Base-by-base conservation (phyloP, 2,329 filamentous ascomycete species). In the Trichoderma oligosporum region DNA sequence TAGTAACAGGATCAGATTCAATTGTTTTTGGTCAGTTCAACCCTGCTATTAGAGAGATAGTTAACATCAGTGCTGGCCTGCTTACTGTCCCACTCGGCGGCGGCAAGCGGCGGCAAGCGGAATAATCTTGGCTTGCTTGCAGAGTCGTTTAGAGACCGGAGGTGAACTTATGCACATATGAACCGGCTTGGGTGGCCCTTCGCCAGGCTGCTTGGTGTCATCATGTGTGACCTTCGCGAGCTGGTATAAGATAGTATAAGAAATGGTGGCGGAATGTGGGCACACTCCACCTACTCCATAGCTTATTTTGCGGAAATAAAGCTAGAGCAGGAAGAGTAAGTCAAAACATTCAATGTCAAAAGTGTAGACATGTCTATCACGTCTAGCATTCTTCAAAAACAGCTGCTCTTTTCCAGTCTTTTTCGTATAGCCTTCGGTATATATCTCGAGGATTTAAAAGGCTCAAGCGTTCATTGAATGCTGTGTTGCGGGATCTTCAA, bases 351-450 rank as follows among this genome's bases (percentile, higher is more conserved):
- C 11, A 29, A n/a, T n/a, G 22, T 16, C 2, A 16, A 18, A 12
- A 5, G 11, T 7, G 9, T n/a, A 9, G 9, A n/a, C 20, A 16
- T 11, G 18, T 16, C 16, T 5, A n/a, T 24, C 35, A 44, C 7
- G 46, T 71, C 73, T 76, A 3, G 76, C 76, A 39, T 75, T 74
- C 64, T 78, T 79, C 12, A 80, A 61, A 9, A 77, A 66, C 1
- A 78, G 77, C 64, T 80, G 77, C 51, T 74, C 70, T 57, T 73
- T 72, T n/a, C 77, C 77, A 0, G 76, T 79, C 61, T 76, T 72
- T 48, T 70, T 71, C n/a, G 58, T 76, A 76, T 18, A 79, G 69
- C 3, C 68, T 69, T 57, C 70, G 73, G n/a, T n/a, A 66, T 78
- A 80, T 0, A 71, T 75, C 58, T 79, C 74, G 14, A 78, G 66